Evolutionary conservation across 331 rosid genomes (phyloP).

Genomic region (Quercus lobata): DNA sequence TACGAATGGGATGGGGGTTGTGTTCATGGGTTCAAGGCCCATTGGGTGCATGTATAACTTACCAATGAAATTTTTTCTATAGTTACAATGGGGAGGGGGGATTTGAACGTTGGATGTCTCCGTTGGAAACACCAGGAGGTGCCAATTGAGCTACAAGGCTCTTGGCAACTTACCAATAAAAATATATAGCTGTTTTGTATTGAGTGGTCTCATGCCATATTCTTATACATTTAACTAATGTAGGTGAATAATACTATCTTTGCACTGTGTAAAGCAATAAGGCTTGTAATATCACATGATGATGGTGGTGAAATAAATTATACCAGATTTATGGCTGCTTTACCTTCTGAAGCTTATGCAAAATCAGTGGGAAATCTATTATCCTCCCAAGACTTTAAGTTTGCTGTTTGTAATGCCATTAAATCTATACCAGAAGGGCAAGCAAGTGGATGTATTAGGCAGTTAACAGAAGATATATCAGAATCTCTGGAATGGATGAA

Average conservation of each 20-base stretch:
- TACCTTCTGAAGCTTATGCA: constrained; percentile 41
- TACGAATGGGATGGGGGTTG: no score
- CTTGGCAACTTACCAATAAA: no score
- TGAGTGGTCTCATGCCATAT: constrained; percentile 24
- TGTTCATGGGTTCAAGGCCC: no score
- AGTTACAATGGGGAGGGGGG: no score
- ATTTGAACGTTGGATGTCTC: no score
- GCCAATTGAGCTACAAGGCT: no score
- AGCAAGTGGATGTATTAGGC: constrained; percentile 60
- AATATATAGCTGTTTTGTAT: neutral
- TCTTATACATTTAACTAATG: constrained; percentile 34
- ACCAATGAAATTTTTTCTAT: no score
- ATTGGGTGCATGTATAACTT: no score
- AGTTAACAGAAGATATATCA: constrained; percentile 56
- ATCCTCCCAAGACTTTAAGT: constrained; percentile 52
- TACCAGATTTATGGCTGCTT: constrained; percentile 41
- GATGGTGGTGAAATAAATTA: constrained; percentile 33
- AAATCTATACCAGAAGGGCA: constrained; percentile 86
- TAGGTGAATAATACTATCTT: constrained; percentile 70
- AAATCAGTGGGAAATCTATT: constrained; percentile 65
- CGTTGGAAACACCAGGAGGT: no score
- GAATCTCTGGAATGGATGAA: constrained; percentile 71
- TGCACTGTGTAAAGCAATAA: constrained; percentile 75
- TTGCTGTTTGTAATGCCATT: constrained; percentile 50
- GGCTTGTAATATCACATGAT: constrained; percentile 37